These are phyloP conservation scores for Boletus fagicola DNA, from an alignment of 768 basidiomycete genomes.

Conservation along the genomic window DNA sequence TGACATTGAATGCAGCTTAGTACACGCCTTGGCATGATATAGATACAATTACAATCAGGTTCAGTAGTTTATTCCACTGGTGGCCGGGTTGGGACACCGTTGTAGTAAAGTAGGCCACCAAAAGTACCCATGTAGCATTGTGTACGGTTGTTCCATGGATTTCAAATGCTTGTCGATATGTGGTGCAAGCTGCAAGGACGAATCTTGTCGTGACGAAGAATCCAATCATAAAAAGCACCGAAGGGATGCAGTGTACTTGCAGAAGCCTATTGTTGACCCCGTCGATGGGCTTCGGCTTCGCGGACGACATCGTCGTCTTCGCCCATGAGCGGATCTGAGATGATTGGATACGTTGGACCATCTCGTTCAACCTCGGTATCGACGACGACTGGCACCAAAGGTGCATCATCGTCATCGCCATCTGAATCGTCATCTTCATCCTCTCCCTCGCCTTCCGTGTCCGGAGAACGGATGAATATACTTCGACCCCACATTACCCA, in stretches of 20 bases:
- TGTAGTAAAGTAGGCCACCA: background rate
- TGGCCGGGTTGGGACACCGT: background rate
- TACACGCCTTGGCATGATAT: too few relatives aligned
- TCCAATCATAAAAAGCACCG: background rate
- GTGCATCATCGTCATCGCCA: background rate
- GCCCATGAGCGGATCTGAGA: conserved; percentile 16
- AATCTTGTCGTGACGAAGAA: background rate
- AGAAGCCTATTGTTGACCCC: background rate
- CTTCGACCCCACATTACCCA: conserved; percentile 52
- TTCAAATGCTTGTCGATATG: background rate
- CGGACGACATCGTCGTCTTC: conserved; percentile 9
- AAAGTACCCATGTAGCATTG: background rate
- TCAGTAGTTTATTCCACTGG: background rate
- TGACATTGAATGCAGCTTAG: too few relatives aligned
- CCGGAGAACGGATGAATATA: conserved; percentile 2
- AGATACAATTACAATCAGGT: background rate
- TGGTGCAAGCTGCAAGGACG: too few relatives aligned
- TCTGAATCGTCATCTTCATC: background rate
- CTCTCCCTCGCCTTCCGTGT: background rate
- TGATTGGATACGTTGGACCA: conserved; percentile 1
- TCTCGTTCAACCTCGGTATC: conserved; percentile 15
- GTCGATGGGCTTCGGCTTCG: conserved; percentile 8
- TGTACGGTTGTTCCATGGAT: background rate
- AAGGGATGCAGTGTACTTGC: background rate
- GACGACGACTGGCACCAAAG: conserved; percentile 8